Evolutionary conservation across 2,329 filamentous ascomycete genomes (phyloP).

Genomic region (Cryphonectria carpinicola): DNA sequence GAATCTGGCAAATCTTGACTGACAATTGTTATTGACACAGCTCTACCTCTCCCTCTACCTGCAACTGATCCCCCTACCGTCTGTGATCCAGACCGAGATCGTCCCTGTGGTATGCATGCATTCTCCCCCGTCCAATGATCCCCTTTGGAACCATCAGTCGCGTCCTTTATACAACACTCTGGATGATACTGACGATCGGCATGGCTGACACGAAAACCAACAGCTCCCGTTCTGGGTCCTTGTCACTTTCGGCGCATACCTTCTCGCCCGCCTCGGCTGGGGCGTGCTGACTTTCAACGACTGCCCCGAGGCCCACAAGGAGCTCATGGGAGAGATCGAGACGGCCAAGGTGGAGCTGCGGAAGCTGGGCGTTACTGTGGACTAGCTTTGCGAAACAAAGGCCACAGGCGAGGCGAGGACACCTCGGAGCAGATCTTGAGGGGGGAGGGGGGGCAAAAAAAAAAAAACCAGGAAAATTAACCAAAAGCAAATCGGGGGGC

Average conservation of each 20-base stretch:
- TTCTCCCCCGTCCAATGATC: slow-evolving; percentile 30
- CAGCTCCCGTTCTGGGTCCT: slow-evolving; percentile 89
- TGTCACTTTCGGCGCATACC: slow-evolving; percentile 87
- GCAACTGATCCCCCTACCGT: slow-evolving; percentile 78
- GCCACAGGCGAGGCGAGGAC: not conserved
- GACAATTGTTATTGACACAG: slow-evolving; percentile 51
- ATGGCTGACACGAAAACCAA: slow-evolving; percentile 10
- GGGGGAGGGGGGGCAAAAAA: not conserved
- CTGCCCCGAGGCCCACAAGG: slow-evolving; percentile 85
- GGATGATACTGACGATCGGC: not conserved
- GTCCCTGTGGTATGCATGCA: slow-evolving; percentile 76
- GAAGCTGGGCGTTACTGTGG: slow-evolving; percentile 75
- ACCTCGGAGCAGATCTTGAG: not conserved
- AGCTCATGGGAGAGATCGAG: slow-evolving; percentile 85
- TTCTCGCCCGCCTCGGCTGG: slow-evolving; percentile 88
- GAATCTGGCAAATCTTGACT: slow-evolving; percentile 24
- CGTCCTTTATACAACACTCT: not conserved
- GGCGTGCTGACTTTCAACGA: slow-evolving; percentile 97
- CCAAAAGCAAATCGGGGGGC: too few relatives aligned
- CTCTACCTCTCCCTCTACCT: slow-evolving; percentile 88
- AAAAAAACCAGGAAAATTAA: not conserved
- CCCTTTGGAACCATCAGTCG: not conserved
- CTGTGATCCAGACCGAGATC: slow-evolving; percentile 78
- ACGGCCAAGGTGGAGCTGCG: slow-evolving; percentile 74
- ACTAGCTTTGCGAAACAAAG: slow-evolving; percentile 51